Evolutionary conservation across 768 basidiomycete species (phyloP).

Genomic region (Suillus americanus): DNA sequence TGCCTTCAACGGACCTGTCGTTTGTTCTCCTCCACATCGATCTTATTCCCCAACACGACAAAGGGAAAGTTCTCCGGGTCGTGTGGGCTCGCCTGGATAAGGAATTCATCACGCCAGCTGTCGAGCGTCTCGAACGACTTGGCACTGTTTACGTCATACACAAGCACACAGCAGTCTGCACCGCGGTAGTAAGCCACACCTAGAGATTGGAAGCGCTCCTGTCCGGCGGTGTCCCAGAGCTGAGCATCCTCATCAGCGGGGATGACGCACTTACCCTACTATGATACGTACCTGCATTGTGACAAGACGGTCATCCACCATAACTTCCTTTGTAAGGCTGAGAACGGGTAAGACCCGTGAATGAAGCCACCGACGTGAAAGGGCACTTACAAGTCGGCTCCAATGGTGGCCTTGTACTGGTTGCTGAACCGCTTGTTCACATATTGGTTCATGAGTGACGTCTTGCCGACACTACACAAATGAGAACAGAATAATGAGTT

Average conservation of each 20-base stretch:
- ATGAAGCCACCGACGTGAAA: constrained; percentile 12
- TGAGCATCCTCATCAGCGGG: constrained; percentile 31
- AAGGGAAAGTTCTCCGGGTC: constrained; percentile 99
- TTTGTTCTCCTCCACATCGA: constrained; percentile 98
- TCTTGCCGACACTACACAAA: constrained; percentile 86
- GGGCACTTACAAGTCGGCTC: constrained; percentile 85
- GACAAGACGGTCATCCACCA: constrained; percentile 96
- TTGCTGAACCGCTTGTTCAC: constrained; percentile 99
- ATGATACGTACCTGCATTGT: constrained; percentile 86
- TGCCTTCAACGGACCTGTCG: constrained; percentile 66
- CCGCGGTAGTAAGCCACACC: constrained; percentile 99
- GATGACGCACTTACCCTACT: not conserved
- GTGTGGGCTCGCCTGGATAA: constrained; percentile 97
- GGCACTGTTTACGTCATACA: constrained; percentile 97
- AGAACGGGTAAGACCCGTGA: constrained; percentile 20
- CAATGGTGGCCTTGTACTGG: constrained; percentile 99
- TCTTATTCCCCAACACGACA: constrained; percentile 99
- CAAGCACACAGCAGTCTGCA: constrained; percentile 98
- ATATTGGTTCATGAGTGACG: constrained; percentile 99
- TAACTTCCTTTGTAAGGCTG: constrained; percentile 96
- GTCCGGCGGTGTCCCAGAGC: constrained; percentile 99
- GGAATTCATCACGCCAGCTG: constrained; percentile 99
- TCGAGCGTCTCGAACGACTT: constrained; percentile 99
- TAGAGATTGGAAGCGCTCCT: constrained; percentile 98
- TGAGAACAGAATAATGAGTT: constrained; percentile 7